Base-by-base conservation (phyloP, 2,329 filamentous ascomycete species). In the Rhytidhysteron rufulum region DNA sequence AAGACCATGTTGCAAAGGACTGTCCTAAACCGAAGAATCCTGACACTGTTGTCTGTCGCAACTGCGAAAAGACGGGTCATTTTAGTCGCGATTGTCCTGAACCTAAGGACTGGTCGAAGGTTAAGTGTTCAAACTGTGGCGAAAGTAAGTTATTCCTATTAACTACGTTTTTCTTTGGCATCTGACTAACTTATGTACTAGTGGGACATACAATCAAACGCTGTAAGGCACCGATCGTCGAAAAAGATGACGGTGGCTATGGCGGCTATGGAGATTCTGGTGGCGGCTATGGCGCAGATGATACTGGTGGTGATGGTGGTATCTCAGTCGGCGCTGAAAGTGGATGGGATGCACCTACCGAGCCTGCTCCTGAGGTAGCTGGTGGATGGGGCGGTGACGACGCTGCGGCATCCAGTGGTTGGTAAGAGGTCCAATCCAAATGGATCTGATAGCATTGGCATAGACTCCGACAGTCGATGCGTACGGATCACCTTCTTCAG, bases 21-120 rank as follows among this genome's bases (percentile, higher is more conserved):
- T 66, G 62, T 22, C 53, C 60, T 31, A 55, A 66, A 45, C 62
- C 62, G 8, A 51, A 48, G 8, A 65, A 66, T 42, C 67, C 55
- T 9, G 55, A 50, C 22, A 60, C 73, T 65, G 46, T 60, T 2
- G 61, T 57, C 43, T 78, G 75, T 63, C 71, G 74, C 54, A 86
- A 85, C 64, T 86, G 83, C 46, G 78, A 78, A 40, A 82, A 39
- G 20, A 39, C 77, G 37, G 82, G 80, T 5, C 82, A 86, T 47
- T 73, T 75, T 37, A 66, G 71, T 39, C 70, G 69, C 17, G 75
- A 80, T 8, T 81, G 81, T 49, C 72, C 77, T 20, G 69, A 80
- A 58, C 80, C 76, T 13, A 73, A 73, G 41, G 76, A 78, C 43
- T 58, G 70, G 71, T 48, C 54, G 38, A 69, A 68, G 53, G 65